Base-by-base conservation (phyloP, 441 rosid genomes). In the Arabidopsis lyrata region DNA sequence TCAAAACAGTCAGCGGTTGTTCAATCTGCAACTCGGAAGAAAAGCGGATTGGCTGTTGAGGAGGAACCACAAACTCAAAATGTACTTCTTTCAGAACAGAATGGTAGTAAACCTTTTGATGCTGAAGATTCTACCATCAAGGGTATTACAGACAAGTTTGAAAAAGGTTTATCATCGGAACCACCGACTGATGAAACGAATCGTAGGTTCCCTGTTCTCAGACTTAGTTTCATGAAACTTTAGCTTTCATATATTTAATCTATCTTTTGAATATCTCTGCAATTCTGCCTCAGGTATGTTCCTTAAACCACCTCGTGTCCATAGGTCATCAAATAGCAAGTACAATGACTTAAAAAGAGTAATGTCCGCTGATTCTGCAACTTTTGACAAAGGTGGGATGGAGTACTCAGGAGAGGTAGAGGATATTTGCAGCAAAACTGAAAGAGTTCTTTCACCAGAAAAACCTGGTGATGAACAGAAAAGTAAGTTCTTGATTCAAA, bases 231-330 rank as follows among this genome's bases (percentile, higher is more conserved):
- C 39, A 34, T 77, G 49, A 42, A 20, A 62, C 44, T 35, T 62
- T 6, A 36, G 60, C 24, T 70, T 39, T 10, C 14, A 50, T 14
- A 36, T 72, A 50, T 20, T 4, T 64, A 27, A 12, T 18, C 11
- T 44, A 49, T 59, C 47, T 20, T 48, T 22, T 16, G 8, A 13
- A 49, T 58, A 48, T 63, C n/a, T 53, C 5, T 63, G 39, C 76
- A 58, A 77, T 15, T 20, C 50, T 77, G 69, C 50, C 58, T 66
- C 93, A 39, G 98, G 96, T 29, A 83, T 87, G 93, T 70, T 89
- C 78, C 90, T 86, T 31, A 87, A 85, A 82, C 99, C 99, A 70
- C 90, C 93, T 81, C 92, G 89, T 78, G 67, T 68, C 5, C 87
- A 85, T 57, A 87, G 75, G 80, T 85, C 83, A 49, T 86, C 95